Base-by-base conservation (phyloP, 805 yeast genomes). In the Yamadazyma sp. region DNA sequence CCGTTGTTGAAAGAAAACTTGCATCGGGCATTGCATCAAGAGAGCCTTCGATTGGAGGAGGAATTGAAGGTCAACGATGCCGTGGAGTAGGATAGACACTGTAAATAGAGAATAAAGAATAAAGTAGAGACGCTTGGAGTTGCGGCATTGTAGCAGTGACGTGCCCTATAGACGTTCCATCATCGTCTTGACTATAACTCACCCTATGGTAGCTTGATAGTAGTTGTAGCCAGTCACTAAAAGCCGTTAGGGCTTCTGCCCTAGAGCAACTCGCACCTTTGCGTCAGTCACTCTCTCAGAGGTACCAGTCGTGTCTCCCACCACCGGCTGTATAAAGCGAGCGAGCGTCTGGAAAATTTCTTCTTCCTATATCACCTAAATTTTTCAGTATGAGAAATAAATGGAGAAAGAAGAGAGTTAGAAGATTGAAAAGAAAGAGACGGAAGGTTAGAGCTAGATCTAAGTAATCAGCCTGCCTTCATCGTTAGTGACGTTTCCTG, bases 381-480 rank as follows among this genome's bases (percentile, higher is more conserved):
- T 57, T 55, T 53, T 60, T 64, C 59, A 61, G 66, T 64, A 85
- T 85, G 95, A 84, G 95, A 83, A 82, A 85, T 78, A 90, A 90
- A 85, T 90, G 97, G 98, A 91, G 96, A 86, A 91, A 91, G 86
- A 91, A 91, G 95, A 91, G 98, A 90, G 95, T 85, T 76, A 90
- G 98, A 87, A 88, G 98, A 87, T 86, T 91, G 72, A 91, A 91
- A 87, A 88, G 97, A 82, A 91, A 91, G 95, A 87, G 98, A 85
- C 96, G 98, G 97, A 91, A 91, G 96, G 96, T 91, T 68, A 88
- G 98, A 87, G 98, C 98, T 78, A 89, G 98, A 87, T 87, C 96
- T 81, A 86, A 86, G 83, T 86, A 84, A 84, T 79, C 85, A 84
- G 69, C 66, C 69, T 37, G 31, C 19, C n/a, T n/a, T n/a, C n/a